Evolutionary conservation across 2,329 filamentous ascomycete species (phyloP), one percentile per base, ranked within the genome.

Genomic region (Ceratocystis destructans): DNA sequence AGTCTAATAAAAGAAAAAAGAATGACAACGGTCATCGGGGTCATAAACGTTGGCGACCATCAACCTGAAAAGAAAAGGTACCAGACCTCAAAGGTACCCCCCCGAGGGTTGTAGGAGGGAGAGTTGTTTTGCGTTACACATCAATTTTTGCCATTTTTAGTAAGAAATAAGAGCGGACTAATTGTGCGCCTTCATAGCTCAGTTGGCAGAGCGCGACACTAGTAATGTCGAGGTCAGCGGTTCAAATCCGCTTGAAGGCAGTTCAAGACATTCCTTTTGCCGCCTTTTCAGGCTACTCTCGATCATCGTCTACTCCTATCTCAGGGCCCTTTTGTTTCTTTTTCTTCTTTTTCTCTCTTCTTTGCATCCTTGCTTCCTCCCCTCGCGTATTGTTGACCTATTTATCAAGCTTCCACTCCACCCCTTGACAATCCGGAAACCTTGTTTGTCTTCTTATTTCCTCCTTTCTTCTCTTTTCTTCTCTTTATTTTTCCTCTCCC

Each of bases 161-260:
- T 22, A 6, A 22, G 6, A 57, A 1, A 33, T 57, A 57, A 57
- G 2, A 33, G 12, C 4, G 2, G 22, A 2, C 22, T 2, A 28
- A 63, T 25, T 6, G 33, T 5, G 5, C 33, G 65, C 65, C 65
- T 66, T 66, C 65, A 66, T 66, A 63, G 65, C 65, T 66, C 59
- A 66, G 65, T 66, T 66, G 65, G 65, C 65, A 63, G 65, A 66
- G 65, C 65, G 65, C 65, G 65, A 66, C 65, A 66, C 65, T 66
- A 66, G 65, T 66, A 66, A 66, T 66, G 65, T 66, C 65, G 65
- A 66, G 65, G 65, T 66, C 59, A 66, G 65, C 65, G 59, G 65
- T 66, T 66, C 65, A 66, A 66, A 66, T 66, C 65, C 65, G 65
- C 59, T 66, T 66, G 65, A 66, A 66, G 65, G 65, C 59, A 66